Percentiles rank a stretch among this genome's conserved stretches.
Conservation (phyloP, 768 basidiomycete species). For the Tephrocybe sp. region DNA sequence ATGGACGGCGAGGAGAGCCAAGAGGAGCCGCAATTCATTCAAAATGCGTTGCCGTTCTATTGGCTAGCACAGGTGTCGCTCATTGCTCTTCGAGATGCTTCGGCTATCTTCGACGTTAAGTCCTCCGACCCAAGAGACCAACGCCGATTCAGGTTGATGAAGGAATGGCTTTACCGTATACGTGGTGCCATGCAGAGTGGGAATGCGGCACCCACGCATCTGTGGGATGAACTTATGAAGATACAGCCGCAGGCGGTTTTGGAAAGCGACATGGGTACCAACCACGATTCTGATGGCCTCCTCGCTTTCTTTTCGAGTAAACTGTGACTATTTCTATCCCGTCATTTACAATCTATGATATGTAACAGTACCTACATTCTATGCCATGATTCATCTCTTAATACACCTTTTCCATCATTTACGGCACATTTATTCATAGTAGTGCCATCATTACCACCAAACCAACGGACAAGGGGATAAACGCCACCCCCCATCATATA, state of each 20-base stretch:
- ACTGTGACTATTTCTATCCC: too few species aligned
- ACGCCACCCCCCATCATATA: too few species aligned
- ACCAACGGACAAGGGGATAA: too few species aligned
- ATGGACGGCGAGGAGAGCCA: constrained; percentile 24
- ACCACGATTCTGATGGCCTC: constrained; percentile 21
- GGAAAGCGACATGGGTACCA: constrained; percentile 8
- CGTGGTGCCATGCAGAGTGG: constrained; percentile 43
- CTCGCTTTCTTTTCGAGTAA: constrained; percentile 27
- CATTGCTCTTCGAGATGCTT: constrained; percentile 49
- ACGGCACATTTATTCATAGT: too few species aligned
- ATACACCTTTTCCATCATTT: too few species aligned
- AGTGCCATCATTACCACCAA: too few species aligned
- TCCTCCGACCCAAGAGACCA: constrained; percentile 26
- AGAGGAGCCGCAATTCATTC: constrained; percentile 37
- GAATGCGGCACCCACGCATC: constrained; percentile 40
- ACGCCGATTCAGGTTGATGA: constrained; percentile 46
- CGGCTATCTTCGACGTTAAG: constrained; percentile 17
- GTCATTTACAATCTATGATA: too few species aligned
- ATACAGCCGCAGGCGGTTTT: constrained; percentile 27
- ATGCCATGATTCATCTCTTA: too few species aligned
- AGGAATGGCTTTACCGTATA: constrained; percentile 51
- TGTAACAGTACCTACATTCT: too few species aligned
- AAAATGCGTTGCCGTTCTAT: constrained; percentile 57
- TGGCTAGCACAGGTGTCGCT: constrained; percentile 61
- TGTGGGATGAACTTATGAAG: constrained; percentile 51